phyloP scores from a whole-genome alignment of 148 eudicot species.

The Chenopodium suecicum region DNA sequence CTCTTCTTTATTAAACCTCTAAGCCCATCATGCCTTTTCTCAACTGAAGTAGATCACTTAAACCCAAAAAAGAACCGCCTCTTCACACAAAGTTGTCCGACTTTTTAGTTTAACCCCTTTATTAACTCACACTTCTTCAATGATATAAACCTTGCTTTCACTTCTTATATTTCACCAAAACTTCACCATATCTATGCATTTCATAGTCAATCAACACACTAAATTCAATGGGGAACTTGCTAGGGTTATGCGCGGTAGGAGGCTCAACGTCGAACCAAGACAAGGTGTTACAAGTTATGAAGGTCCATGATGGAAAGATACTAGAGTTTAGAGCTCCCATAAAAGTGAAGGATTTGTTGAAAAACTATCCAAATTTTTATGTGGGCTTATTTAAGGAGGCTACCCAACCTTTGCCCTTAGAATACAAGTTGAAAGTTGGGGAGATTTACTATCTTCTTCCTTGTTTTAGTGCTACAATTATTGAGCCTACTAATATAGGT shows the following conservation, averaged over 20 bases:
- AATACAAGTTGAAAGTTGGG: slow-evolving; percentile 30
- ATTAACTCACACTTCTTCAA: slow-evolving; percentile 22
- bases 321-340: slow-evolving; percentile 26
- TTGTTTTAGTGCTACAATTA: neutral
- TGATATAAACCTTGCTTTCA: slow-evolving; percentile 4
- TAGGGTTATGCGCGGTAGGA: slow-evolving; percentile 20
- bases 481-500: neutral
- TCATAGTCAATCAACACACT: slow-evolving; percentile 4
- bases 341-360: slow-evolving; percentile 33
- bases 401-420: slow-evolving; percentile 34
- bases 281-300: slow-evolving; percentile 27
- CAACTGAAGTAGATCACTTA: slow-evolving; percentile 25
- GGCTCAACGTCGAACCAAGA: neutral
- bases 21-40: slow-evolving; percentile 21
- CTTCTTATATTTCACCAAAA: slow-evolving; percentile 22
- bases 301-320: slow-evolving; percentile 28
- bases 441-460: slow-evolving; percentile 32
- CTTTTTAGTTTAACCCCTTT: slow-evolving; percentile 31
- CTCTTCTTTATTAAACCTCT: neutral
- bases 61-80: neutral
- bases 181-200: slow-evolving; percentile 1
- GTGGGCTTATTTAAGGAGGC: slow-evolving; percentile 33
- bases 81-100: slow-evolving; percentile 37
- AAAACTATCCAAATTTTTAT: slow-evolving; percentile 33
- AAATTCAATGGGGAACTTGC: slow-evolving; percentile 29